A percentile compares a stretch with the other conserved stretches of the same genome.
Conservation (phyloP, 2,329 filamentous ascomycete species). For the Nigrospora oryzae region DNA sequence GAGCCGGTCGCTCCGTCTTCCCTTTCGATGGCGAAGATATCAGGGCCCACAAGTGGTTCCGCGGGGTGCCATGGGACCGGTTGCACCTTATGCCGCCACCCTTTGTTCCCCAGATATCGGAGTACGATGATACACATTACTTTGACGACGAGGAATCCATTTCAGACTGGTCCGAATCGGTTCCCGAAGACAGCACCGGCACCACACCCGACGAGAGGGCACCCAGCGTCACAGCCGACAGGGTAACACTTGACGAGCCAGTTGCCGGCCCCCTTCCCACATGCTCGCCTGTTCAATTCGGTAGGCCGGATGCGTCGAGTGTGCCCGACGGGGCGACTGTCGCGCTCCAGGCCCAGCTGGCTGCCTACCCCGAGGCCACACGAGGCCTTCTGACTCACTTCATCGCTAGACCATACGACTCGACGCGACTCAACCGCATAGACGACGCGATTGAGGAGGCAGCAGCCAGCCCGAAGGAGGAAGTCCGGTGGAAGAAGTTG, state of each 20-base stretch:
- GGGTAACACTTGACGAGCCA: too few relatives aligned
- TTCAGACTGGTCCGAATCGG: slow-evolving; percentile 49
- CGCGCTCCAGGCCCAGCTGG: slow-evolving; percentile 21
- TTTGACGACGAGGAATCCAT: slow-evolving; percentile 79
- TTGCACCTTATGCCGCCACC: slow-evolving; percentile 66
- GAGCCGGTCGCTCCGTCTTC: slow-evolving; percentile 58
- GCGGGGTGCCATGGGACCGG: slow-evolving; percentile 66
- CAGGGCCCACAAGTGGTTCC: slow-evolving; percentile 82
- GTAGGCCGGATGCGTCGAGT: too few relatives aligned
- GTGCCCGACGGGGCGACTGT: slow-evolving; percentile 4
- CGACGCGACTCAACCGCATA: slow-evolving; percentile 36
- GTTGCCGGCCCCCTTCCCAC: too few relatives aligned
- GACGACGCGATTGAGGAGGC: slow-evolving; percentile 38
- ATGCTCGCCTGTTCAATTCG: too few relatives aligned
- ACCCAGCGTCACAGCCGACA: too few relatives aligned
- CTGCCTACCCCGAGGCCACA: slow-evolving; percentile 27
- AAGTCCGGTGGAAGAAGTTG: slow-evolving; percentile 37
- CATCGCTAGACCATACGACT: slow-evolving; percentile 39
- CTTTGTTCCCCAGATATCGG: slow-evolving; percentile 66
- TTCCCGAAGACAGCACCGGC: slow-evolving; percentile 4
- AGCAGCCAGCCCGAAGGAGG: slow-evolving; percentile 20
- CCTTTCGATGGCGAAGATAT: slow-evolving; percentile 82
- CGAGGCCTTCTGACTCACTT: slow-evolving; percentile 36
- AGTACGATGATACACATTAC: slow-evolving; percentile 71
- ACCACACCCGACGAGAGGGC: neutral